Evolutionary conservation across 208 protist genomes (phyloP).

Genomic region (Porcisia deanei): DNA sequence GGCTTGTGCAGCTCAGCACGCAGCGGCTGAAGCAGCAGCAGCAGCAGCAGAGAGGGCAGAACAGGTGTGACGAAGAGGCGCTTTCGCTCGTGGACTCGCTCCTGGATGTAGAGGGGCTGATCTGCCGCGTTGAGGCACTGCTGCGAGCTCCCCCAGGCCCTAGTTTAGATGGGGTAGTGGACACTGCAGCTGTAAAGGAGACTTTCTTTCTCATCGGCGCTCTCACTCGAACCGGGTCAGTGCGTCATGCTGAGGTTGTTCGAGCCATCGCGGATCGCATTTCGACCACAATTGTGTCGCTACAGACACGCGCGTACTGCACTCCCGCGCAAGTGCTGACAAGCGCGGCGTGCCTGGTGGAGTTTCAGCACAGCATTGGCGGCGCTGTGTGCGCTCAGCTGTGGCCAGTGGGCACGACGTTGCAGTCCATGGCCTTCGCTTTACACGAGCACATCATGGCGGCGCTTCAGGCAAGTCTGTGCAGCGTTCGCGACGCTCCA

Average conservation of each 20-base stretch:
- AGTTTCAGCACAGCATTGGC: constrained; percentile 67
- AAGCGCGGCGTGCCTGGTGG: constrained; percentile 52
- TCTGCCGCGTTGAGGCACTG: constrained; percentile 33
- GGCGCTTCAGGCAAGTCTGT: constrained; percentile 9
- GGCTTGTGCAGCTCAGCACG: constrained; percentile 20
- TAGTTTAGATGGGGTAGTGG: constrained; percentile 17
- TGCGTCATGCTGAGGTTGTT: constrained; percentile 26
- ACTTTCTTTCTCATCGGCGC: constrained; percentile 74
- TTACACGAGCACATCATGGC: constrained; percentile 23
- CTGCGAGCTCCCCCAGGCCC: constrained; percentile 9
- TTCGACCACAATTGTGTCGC: constrained; percentile 37
- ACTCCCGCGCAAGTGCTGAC: constrained; percentile 27
- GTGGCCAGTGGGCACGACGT: constrained; percentile 22
- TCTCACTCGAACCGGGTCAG: constrained; percentile 32
- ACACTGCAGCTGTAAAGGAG: constrained; percentile 48
- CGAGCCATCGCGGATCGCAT: constrained; percentile 30
- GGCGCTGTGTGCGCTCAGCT: constrained; percentile 25
- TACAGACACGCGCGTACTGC: constrained; percentile 56
- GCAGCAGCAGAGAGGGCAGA: background rate
- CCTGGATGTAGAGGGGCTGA: constrained; percentile 36
- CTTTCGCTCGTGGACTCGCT: constrained; percentile 37
- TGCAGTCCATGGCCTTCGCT: constrained; percentile 24
- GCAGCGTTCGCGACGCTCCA: background rate
- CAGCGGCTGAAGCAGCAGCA: background rate
- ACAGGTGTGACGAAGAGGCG: background rate